These are phyloP conservation scores for Fonsecaea pedrosoi DNA, from an alignment of 2,329 filamentous ascomycete species.

Conservation along the genomic window DNA sequence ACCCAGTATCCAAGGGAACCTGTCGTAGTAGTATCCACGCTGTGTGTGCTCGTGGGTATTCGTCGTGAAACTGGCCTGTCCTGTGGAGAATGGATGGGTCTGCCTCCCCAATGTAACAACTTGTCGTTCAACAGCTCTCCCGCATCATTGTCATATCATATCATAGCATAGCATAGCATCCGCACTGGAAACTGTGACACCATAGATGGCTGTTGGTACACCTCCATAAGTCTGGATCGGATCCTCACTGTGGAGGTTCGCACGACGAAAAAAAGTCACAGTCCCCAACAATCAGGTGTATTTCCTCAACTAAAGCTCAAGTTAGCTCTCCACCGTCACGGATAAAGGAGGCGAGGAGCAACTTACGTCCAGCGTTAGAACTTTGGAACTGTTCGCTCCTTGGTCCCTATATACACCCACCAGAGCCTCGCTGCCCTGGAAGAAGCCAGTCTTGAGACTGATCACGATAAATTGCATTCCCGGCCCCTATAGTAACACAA, in stretches of 20 bases:
- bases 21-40: background rate
- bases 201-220: background rate
- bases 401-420: constrained; percentile 97
- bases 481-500: constrained; percentile 61
- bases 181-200: background rate
- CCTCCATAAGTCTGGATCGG: background rate
- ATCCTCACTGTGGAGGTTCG: background rate
- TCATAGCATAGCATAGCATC: background rate
- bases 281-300: constrained; percentile 15
- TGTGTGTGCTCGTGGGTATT: background rate
- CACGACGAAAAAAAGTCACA: background rate
- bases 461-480: constrained; percentile 99
- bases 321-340: background rate
- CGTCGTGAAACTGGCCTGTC: background rate
- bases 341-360: too few species aligned
- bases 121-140: too few species aligned
- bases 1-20: background rate
- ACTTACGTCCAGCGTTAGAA: constrained; percentile 93
- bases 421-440: constrained; percentile 94
- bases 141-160: too few species aligned
- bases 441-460: constrained; percentile 90
- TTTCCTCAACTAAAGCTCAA: constrained; percentile 35
- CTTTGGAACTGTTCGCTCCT: constrained; percentile 87
- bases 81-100: background rate
- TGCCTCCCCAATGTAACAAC: background rate